Base-by-base conservation (phyloP, 805 yeast species). In the Vanderwaltozyma tropicalis region DNA sequence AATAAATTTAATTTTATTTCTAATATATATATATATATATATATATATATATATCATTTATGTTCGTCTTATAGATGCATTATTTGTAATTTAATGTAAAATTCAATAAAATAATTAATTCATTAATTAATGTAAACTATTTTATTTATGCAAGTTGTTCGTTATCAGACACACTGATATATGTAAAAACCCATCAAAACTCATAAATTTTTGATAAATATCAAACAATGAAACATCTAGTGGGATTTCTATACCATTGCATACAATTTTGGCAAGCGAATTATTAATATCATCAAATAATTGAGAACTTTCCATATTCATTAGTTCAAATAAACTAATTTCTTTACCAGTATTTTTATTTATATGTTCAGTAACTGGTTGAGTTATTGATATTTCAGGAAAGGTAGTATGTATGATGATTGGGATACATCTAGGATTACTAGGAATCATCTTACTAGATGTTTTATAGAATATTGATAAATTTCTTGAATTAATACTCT, bases 131-230 rank as follows among this genome's bases (percentile, higher is more conserved):
- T 22, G 25, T 8, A 11, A 7, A 22, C 25, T 22, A 11, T 22
- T 22, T 22, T 22, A 7, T 8, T 22, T 22, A 22, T 22, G 11
- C 10, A 22, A 22, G 24, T 15, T 17, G 7, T 17, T 22, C 4
- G 37, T 12, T 22, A 19, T 17, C 3, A 36, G 18, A 14, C 34
- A 20, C 20, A 37, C 4, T 16, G 25, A 18, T 8, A 49, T 15
- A 45, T 82, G 85, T 34, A 82, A 52, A 50, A 78, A 80, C 13
- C 86, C 83, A 57, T 81, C 92, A 16, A 75, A 54, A 42, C 71
- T 74, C 43, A 66, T 56, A 36, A 73, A 62, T 25, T 64, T 57
- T 14, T 48, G 45, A 47, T 69, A 74, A 10, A 80, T 43, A 3
- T 70, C 75, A 9, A 51, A 52, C 4, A 80, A 36, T 0, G 74